phyloP scores from a whole-genome alignment of 2,329 filamentous ascomycete genomes.

The Aspergillus candidus region DNA sequence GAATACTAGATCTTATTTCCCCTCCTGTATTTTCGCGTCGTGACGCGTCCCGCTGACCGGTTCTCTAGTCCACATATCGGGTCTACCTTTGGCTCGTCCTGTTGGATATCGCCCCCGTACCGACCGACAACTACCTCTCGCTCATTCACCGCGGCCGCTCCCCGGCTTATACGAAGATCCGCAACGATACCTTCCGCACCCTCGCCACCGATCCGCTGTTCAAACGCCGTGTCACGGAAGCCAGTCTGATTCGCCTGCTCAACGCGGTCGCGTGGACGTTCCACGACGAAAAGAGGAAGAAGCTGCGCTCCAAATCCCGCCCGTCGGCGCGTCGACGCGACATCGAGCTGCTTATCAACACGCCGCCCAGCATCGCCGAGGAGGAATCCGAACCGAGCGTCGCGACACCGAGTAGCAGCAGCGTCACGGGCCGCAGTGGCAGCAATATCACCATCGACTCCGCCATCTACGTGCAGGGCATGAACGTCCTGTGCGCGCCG shows the following conservation, averaged over 20 bases:
- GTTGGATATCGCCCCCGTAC: constrained; percentile 76
- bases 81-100: constrained; percentile 97
- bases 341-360: constrained; percentile 36
- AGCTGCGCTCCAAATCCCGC: constrained; percentile 41
- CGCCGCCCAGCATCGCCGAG: constrained; percentile 34
- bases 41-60: constrained; percentile 3
- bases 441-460: constrained; percentile 51
- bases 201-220: constrained; percentile 96
- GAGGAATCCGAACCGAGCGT: constrained; percentile 38
- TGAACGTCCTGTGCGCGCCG: constrained; percentile 95
- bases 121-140: constrained; percentile 80
- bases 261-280: constrained; percentile 94
- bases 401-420: constrained; percentile 11
- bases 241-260: constrained; percentile 84
- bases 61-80: constrained; percentile 70
- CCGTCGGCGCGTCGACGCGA: constrained; percentile 45
- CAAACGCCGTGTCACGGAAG: constrained; percentile 88
- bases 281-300: constrained; percentile 64
- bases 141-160: constrained; percentile 91
- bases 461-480: constrained; percentile 92
- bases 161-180: constrained; percentile 92
- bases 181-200: constrained; percentile 96
- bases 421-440: constrained; percentile 11
- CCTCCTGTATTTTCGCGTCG: background rate
- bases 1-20: background rate